A percentile compares a stretch with the other conserved stretches of the same genome.
phyloP scores from a whole-genome alignment of 73 alveolate species.

The Paramecium biaurelia region DNA sequence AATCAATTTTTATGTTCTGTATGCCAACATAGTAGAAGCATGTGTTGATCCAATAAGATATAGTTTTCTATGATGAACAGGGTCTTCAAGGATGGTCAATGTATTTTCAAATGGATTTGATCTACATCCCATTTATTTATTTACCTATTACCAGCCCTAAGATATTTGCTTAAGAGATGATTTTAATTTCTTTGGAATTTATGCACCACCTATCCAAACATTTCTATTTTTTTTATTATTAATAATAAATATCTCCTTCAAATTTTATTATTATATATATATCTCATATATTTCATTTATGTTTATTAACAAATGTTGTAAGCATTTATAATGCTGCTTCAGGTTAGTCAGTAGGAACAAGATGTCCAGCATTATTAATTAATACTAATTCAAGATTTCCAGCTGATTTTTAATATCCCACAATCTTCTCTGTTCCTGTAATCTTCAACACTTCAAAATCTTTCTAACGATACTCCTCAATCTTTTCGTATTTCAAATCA shows the following conservation, averaged over 20 bases:
- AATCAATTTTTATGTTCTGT: conserved; percentile 78
- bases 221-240: neutral
- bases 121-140: neutral
- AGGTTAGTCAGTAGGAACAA: conserved; percentile 56
- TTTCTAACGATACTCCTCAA: neutral
- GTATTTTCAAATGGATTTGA: conserved; percentile 63
- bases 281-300: conserved; percentile 22
- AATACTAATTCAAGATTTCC: conserved; percentile 10
- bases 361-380: conserved; percentile 59
- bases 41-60: conserved; percentile 84
- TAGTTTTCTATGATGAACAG: conserved; percentile 70
- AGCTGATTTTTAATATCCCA: conserved; percentile 30
- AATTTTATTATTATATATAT: neutral
- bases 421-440: neutral
- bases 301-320: conserved; percentile 22
- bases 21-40: conserved; percentile 78
- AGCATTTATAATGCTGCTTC: conserved; percentile 49
- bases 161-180: conserved; percentile 28
- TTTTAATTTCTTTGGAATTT: conserved; percentile 56
- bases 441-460: neutral
- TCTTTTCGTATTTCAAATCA: neutral
- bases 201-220: conserved; percentile 63
- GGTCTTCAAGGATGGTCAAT: conserved; percentile 63
- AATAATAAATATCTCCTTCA: neutral
- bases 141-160: conserved; percentile 63